Percentiles rank a stretch among this genome's conserved stretches.
These are phyloP conservation scores for Tuber indicum DNA, from an alignment of 495 filamentous ascomycete species.

Conservation along the genomic window DNA sequence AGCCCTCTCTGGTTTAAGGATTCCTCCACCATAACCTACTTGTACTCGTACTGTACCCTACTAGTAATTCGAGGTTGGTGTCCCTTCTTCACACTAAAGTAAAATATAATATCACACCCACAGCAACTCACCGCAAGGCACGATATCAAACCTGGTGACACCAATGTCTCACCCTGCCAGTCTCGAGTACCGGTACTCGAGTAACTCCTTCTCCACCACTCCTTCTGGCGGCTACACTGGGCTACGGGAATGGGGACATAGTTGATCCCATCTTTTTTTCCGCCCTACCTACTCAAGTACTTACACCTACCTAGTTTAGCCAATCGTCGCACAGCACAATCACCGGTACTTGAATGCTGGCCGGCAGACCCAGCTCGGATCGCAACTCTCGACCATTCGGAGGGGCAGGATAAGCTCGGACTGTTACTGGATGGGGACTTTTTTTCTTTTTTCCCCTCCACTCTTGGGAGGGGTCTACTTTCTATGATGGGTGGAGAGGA, in stretches of 20 bases:
- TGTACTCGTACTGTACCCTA: no score
- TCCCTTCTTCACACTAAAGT: no score
- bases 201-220: background rate
- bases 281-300: no score
- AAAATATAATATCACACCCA: no score
- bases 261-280: background rate
- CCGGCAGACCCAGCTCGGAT: background rate
- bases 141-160: background rate
- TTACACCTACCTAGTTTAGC: background rate
- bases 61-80: no score
- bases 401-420: background rate
- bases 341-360: background rate
- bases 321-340: background rate
- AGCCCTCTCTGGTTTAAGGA: no score
- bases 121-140: no score
- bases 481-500: background rate
- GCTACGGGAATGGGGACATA: background rate
- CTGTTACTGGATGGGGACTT: background rate
- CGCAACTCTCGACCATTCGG: background rate
- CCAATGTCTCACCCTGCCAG: background rate
- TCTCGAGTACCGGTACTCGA: background rate
- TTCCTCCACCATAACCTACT: no score
- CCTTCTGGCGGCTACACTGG: background rate
- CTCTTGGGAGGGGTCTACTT: background rate
- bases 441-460: background rate